phyloP scores from a whole-genome alignment of 73 alveolate species.

The Paramecium primaurelia region DNA sequence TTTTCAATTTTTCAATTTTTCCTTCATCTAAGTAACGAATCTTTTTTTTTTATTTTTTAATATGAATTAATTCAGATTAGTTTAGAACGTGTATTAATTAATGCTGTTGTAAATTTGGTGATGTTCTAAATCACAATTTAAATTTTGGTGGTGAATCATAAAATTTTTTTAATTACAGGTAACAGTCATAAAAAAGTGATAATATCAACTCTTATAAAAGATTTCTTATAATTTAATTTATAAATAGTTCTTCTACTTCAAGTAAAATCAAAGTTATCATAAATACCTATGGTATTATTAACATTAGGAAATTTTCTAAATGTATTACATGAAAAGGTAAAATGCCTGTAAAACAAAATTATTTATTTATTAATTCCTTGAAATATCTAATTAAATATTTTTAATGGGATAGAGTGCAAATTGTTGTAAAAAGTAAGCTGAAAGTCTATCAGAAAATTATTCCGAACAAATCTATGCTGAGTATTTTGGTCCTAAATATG shows the following conservation, averaged over 20 bases:
- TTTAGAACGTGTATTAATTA: neutral
- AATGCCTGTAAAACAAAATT: neutral
- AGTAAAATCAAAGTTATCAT: neutral
- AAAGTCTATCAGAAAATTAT: neutral
- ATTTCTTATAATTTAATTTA: neutral
- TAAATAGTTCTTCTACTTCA: neutral
- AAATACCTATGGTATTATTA: neutral
- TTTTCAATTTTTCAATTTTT: conserved; percentile 13
- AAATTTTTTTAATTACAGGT: neutral
- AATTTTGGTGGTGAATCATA: neutral
- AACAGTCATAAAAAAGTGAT: neutral
- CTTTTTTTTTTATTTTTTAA: neutral
- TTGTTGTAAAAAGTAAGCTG: neutral
- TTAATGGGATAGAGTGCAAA: neutral
- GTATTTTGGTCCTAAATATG: neutral
- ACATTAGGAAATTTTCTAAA: neutral
- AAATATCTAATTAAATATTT: neutral
- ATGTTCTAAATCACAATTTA: neutral
- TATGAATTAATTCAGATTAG: neutral
- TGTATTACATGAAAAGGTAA: neutral
- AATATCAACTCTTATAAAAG: neutral
- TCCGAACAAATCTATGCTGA: neutral
- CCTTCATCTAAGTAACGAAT: neutral
- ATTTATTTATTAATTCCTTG: neutral
- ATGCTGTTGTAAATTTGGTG: neutral